phyloP scores from a whole-genome alignment of 2,329 filamentous ascomycete genomes.

The Hawksworthiomyces lignivorus region DNA sequence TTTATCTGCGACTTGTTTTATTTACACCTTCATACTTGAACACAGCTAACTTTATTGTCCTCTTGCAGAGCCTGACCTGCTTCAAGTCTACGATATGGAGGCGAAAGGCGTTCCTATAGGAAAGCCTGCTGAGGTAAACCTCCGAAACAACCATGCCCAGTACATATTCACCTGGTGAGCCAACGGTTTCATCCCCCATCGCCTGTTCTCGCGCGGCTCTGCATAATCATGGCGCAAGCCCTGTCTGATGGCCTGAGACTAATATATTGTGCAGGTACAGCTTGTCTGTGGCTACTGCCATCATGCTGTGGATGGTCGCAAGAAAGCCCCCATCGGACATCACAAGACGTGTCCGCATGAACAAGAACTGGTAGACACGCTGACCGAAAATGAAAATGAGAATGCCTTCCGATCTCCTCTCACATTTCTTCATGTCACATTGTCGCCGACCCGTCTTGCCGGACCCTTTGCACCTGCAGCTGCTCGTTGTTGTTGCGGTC shows the following conservation, averaged over 20 bases:
- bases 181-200: no score
- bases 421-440: slow-evolving; percentile 28
- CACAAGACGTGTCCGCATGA: slow-evolving; percentile 66
- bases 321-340: slow-evolving; percentile 75
- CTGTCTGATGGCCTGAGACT: no score
- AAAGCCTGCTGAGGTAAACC: slow-evolving; percentile 77
- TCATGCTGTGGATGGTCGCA: slow-evolving; percentile 96
- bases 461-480: not conserved
- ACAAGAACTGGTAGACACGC: slow-evolving; percentile 58
- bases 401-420: slow-evolving; percentile 15
- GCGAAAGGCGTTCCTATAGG: slow-evolving; percentile 83
- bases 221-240: no score
- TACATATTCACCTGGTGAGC: slow-evolving; percentile 98
- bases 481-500: slow-evolving; percentile 14
- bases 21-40: no score
- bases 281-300: slow-evolving; percentile 71
- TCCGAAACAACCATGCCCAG: slow-evolving; percentile 94
- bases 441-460: slow-evolving; percentile 12
- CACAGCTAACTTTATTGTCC: no score
- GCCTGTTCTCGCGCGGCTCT: no score
- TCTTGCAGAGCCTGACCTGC: slow-evolving; percentile 62
- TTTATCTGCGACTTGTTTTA: not conserved
- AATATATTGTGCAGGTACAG: slow-evolving; percentile 60
- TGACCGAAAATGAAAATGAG: no score
- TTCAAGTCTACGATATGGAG: slow-evolving; percentile 68